phyloP scores from a whole-genome alignment of 768 basidiomycete genomes.

The Mycena belliarum region DNA sequence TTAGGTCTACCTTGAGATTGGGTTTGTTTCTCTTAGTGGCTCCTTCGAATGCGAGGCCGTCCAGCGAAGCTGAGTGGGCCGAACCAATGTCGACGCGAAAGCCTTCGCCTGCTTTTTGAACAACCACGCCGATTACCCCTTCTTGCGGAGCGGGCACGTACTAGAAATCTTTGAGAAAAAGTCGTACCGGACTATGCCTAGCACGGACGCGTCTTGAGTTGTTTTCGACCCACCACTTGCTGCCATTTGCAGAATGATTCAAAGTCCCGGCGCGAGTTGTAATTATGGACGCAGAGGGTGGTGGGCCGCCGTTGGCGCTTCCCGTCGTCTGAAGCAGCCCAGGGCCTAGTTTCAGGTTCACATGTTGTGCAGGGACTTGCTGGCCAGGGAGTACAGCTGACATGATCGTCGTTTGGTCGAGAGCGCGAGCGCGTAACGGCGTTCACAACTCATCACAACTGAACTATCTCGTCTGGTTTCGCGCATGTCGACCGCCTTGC shows the following conservation, averaged over 20 bases:
- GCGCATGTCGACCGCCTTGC: slow-evolving; percentile 46
- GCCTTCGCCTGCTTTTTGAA: slow-evolving; percentile 81
- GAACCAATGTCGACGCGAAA: slow-evolving; percentile 94
- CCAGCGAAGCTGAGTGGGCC: slow-evolving; percentile 82
- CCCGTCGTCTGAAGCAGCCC: slow-evolving; percentile 59
- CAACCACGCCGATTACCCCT: slow-evolving; percentile 82
- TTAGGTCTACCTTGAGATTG: slow-evolving; percentile 73
- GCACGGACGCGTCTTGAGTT: slow-evolving; percentile 84
- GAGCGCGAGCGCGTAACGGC: no score
- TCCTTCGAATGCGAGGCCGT: slow-evolving; percentile 92
- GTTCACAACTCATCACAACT: not conserved
- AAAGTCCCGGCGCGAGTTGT: slow-evolving; percentile 73
- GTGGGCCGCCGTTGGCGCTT: slow-evolving; percentile 24
- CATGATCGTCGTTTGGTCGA: slow-evolving; percentile 35
- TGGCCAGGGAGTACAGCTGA: slow-evolving; percentile 82
- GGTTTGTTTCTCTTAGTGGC: slow-evolving; percentile 94
- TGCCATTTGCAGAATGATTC: slow-evolving; percentile 68
- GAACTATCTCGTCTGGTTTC: not conserved
- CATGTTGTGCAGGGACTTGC: slow-evolving; percentile 67
- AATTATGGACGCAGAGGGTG: slow-evolving; percentile 38
- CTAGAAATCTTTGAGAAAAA: slow-evolving; percentile 39
- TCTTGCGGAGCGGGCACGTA: slow-evolving; percentile 92
- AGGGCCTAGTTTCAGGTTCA: slow-evolving; percentile 85
- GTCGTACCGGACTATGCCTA: no score
- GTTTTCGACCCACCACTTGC: slow-evolving; percentile 87